These are phyloP conservation scores for Elongisporangium prolatum DNA, from an alignment of 352 stramenopile species.

Conservation along the genomic window DNA sequence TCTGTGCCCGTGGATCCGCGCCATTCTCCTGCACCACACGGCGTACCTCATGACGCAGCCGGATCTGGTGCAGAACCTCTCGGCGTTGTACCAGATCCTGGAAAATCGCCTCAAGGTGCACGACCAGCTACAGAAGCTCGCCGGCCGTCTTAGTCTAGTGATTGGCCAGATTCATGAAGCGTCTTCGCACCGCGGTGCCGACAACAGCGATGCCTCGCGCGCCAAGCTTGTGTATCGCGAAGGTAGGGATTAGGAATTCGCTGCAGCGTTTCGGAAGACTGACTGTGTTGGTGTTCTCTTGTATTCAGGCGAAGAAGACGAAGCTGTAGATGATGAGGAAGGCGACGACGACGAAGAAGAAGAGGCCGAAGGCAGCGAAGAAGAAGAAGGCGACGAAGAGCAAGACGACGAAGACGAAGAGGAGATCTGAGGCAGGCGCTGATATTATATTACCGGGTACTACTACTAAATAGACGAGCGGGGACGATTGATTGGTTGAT, in stretches of 20 bases:
- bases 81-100: conserved; percentile 79
- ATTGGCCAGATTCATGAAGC: conserved; percentile 80
- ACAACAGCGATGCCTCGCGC: conserved; percentile 38
- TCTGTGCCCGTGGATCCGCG: conserved; percentile 80
- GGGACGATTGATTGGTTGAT: background rate
- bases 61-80: conserved; percentile 77
- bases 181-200: conserved; percentile 17
- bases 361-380: conserved; percentile 29
- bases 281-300: conserved; percentile 5
- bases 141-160: conserved; percentile 72
- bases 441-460: conserved; percentile 32
- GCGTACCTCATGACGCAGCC: conserved; percentile 82
- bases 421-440: conserved; percentile 19
- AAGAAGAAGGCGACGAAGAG: conserved; percentile 48
- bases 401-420: conserved; percentile 42
- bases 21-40: conserved; percentile 80
- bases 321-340: conserved; percentile 19
- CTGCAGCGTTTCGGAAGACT: too few relatives aligned
- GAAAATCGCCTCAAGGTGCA: conserved; percentile 81
- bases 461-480: conserved; percentile 57
- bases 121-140: conserved; percentile 79
- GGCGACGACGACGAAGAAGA: conserved; percentile 29
- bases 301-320: conserved; percentile 18
- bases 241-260: too few relatives aligned
- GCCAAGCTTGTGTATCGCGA: conserved; percentile 69